Base-by-base conservation (phyloP, 176 grass and related monocot genomes). In the Urochloa ruziziensis region DNA sequence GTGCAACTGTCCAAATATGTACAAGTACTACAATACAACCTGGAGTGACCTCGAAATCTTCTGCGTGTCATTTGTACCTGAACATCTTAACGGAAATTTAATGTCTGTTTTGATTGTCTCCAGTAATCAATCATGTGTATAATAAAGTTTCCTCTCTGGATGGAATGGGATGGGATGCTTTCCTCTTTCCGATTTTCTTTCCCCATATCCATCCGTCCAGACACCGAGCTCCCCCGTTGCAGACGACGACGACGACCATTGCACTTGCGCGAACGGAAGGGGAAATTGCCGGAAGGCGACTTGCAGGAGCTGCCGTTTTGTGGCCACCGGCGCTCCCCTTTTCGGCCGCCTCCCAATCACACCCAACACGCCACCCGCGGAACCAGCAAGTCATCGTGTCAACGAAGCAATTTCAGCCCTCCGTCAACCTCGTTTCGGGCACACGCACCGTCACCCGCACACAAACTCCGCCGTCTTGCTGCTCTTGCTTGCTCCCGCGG, bases 271-370 rank as follows among this genome's bases (percentile, higher is more conserved):
- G n/a, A 10, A 15, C 5, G 61, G 12, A 64, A 64, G 64, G 59
- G 40, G 67, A 48, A 86, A 68, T 18, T 18, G 42, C 6, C 42
- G 42, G 75, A 86, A 29, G 75, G 56, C 66, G 84, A 65, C 84
- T 12, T 80, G 82, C 62, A 11, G 7, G 32, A 25, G 61, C 33
- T 69, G 48, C 15, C 27, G 62, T 57, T 34, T 32, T 74, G 58
- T 24, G 46, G 25, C 46, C 47, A 56, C 30, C 57, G 29, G 28
- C 76, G 37, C 5, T 36, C 2, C 49, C 12, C 44, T 44, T 64
- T 44, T n/a, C 29, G 60, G 46, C 46, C 67, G 10, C 43, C 76
- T 64, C 46, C 59, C 5, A 7, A 47, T 54, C 56, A 10, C 46
- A 86, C 59, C 77, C 59, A 75, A 29, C 70, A 74, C 80, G 34